phyloP scores from a whole-genome alignment of 148 eudicot species.

The Fallopia convolvulus region DNA sequence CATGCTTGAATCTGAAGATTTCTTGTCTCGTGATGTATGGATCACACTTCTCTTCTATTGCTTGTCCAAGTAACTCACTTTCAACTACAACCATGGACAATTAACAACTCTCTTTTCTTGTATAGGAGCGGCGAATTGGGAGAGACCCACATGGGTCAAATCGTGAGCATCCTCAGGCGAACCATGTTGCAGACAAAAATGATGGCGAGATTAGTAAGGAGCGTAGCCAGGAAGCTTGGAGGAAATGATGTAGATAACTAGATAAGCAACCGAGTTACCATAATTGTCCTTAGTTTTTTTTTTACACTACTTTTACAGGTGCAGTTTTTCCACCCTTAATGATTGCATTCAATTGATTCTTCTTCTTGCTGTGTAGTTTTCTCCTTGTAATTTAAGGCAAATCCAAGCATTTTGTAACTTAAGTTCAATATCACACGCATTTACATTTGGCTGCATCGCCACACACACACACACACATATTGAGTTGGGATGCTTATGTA shows the following conservation, averaged over 20 bases:
- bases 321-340: neutral
- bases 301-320: neutral
- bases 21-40: conserved; percentile 4
- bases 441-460: neutral
- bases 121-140: neutral
- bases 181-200: neutral
- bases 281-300: neutral
- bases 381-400: neutral
- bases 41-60: neutral
- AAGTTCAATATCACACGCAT: neutral
- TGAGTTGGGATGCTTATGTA: neutral
- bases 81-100: neutral
- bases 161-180: neutral
- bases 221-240: no score
- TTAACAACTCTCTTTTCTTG: neutral
- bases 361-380: neutral
- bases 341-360: neutral
- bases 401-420: neutral
- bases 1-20: conserved; percentile 78
- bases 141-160: neutral
- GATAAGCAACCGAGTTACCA: neutral
- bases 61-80: neutral
- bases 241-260: neutral
- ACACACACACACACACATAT: no score
- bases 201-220: no score